Evolutionary conservation across 1,139 yeast genomes (phyloP).

Genomic region (Torulaspora pretoriensis): DNA sequence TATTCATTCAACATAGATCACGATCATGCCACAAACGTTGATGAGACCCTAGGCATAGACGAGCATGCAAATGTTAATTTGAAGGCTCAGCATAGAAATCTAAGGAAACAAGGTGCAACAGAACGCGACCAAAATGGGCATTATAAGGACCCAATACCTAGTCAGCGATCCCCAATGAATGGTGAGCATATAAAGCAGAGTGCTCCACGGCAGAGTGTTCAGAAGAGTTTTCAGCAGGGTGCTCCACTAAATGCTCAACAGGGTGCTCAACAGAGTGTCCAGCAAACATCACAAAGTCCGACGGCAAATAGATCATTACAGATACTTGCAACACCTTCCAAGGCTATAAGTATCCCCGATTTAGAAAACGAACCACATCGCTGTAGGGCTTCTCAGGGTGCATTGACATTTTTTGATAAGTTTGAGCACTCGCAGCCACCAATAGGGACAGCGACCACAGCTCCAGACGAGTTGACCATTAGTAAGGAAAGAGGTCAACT

Average conservation of each 20-base stretch:
- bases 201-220: too few species aligned
- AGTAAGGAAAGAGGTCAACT: slow-evolving; percentile 14
- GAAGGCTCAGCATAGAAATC: slow-evolving; percentile 31
- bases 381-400: slow-evolving; percentile 16
- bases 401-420: slow-evolving; percentile 28
- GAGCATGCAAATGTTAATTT: slow-evolving; percentile 33
- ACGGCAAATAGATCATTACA: slow-evolving; percentile 17
- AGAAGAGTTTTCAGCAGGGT: too few species aligned
- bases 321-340: slow-evolving; percentile 31
- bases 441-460: background rate
- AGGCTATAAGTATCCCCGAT: slow-evolving; percentile 31
- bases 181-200: too few species aligned
- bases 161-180: too few species aligned
- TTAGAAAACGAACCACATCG: slow-evolving; percentile 23
- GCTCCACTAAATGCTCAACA: too few species aligned
- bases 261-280: too few species aligned
- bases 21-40: slow-evolving; percentile 18
- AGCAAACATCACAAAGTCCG: too few species aligned
- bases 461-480: slow-evolving; percentile 1
- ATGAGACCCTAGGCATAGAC: slow-evolving; percentile 32
- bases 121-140: too few species aligned
- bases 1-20: slow-evolving; percentile 27
- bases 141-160: too few species aligned
- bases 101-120: slow-evolving; percentile 13
- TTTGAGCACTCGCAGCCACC: slow-evolving; percentile 15